phyloP scores from a whole-genome alignment of 345 rosid species.

The Gossypium rotundifolium region DNA sequence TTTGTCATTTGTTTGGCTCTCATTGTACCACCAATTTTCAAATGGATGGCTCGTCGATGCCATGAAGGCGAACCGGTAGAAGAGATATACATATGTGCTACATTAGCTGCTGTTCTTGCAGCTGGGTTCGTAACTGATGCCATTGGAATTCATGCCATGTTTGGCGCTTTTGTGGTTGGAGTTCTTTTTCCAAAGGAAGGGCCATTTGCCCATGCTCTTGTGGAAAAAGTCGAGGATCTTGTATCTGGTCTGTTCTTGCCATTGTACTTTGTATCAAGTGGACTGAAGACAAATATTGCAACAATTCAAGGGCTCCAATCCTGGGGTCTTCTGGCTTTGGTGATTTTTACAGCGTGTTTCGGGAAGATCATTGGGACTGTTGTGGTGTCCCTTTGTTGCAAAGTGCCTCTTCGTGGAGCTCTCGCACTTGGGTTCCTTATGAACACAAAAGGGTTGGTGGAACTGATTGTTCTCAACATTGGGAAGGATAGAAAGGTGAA shows the following conservation, averaged over 20 bases:
- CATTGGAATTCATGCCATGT: slow-evolving; percentile 72
- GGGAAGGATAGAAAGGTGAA: slow-evolving; percentile 68
- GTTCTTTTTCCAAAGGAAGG: slow-evolving; percentile 69
- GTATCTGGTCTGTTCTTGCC: slow-evolving; percentile 73
- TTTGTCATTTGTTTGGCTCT: slow-evolving; percentile 37
- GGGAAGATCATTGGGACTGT: slow-evolving; percentile 70
- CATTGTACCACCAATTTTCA: slow-evolving; percentile 40
- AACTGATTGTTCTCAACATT: slow-evolving; percentile 80
- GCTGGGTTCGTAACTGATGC: slow-evolving; percentile 60
- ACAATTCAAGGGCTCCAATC: slow-evolving; percentile 52
- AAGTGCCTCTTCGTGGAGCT: slow-evolving; percentile 42
- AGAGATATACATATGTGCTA: slow-evolving; percentile 56
- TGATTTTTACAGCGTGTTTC: slow-evolving; percentile 56
- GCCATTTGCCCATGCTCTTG: slow-evolving; percentile 55
- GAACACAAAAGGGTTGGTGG: slow-evolving; percentile 86
- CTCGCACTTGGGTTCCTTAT: slow-evolving; percentile 61
- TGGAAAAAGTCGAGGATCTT: slow-evolving; percentile 75
- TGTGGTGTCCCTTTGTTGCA: slow-evolving; percentile 38
- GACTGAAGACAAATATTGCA: slow-evolving; percentile 64
- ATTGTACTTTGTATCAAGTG: slow-evolving; percentile 68
- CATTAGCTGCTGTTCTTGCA: slow-evolving; percentile 45
- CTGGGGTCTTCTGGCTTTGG: slow-evolving; percentile 66
- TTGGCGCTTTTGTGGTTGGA: slow-evolving; percentile 74
- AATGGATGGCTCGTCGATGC: slow-evolving; percentile 56
- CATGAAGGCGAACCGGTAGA: slow-evolving; percentile 67